Conservation (phyloP, 192 early-diverging fungal species). For the Kappamyces sp. region DNA sequence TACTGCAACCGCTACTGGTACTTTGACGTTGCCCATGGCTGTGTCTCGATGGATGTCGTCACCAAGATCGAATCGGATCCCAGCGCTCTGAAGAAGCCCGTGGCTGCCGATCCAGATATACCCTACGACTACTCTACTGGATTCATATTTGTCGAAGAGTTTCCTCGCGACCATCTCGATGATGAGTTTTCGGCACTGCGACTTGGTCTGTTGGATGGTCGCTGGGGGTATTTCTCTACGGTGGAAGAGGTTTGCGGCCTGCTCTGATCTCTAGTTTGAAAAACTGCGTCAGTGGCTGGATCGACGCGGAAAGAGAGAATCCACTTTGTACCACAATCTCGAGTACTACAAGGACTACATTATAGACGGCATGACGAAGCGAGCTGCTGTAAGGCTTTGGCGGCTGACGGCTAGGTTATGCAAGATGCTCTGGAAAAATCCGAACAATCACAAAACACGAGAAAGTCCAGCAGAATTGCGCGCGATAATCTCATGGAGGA, state of each 20-base stretch:
- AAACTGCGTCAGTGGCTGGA: conserved; percentile 69
- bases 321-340: conserved; percentile 52
- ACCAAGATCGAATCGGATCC: conserved; percentile 24
- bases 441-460: no score
- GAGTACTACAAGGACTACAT: conserved; percentile 41
- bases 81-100: background rate
- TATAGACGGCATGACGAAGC: conserved; percentile 48
- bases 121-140: conserved; percentile 24
- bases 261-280: conserved; percentile 43
- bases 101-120: conserved; percentile 10
- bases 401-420: conserved; percentile 15
- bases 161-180: conserved; percentile 25
- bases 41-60: conserved; percentile 35
- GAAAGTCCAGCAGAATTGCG: no score
- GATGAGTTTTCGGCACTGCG: conserved; percentile 20
- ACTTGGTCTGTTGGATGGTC: conserved; percentile 14
- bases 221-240: conserved; percentile 47
- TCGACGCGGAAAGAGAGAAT: conserved; percentile 68
- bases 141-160: conserved; percentile 44
- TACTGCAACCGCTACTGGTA: conserved; percentile 87
- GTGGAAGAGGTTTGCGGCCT: conserved; percentile 32
- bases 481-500: no score
- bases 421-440: no score
- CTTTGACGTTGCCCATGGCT: conserved; percentile 71
- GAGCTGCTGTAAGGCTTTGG: conserved; percentile 27